These are phyloP conservation scores for Aspergillus sclerotiicarbonarius DNA, from an alignment of 495 filamentous ascomycete genomes.

Conservation along the genomic window DNA sequence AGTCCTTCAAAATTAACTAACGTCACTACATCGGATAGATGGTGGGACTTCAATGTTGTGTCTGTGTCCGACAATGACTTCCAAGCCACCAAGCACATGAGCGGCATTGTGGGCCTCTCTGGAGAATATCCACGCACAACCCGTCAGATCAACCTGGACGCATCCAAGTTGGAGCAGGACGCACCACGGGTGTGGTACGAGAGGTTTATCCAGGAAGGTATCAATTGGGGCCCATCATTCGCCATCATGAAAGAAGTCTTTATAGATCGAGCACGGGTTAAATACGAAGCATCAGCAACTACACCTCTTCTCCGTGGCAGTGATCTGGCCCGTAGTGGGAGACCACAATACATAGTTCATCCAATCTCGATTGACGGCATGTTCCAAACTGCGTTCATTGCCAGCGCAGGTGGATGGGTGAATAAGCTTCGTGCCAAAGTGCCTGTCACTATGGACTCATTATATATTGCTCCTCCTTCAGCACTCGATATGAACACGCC, in stretches of 20 bases:
- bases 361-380: constrained; percentile 6
- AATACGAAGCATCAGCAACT: background rate
- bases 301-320: background rate
- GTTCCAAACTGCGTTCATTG: background rate
- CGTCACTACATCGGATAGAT: background rate
- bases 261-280: background rate
- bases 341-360: constrained; percentile 2
- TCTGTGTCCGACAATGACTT: constrained; percentile 7
- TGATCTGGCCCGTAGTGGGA: background rate
- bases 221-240: constrained; percentile 10
- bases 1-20: background rate
- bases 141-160: background rate
- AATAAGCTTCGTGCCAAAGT: background rate
- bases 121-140: background rate
- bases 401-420: background rate
- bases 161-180: background rate
- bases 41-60: constrained; percentile 16
- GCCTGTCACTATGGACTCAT: background rate
- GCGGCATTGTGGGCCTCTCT: constrained; percentile 9
- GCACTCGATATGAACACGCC: background rate
- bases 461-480: background rate
- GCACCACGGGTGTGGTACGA: constrained; percentile 5
- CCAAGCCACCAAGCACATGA: constrained; percentile 6
- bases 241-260: constrained; percentile 6
- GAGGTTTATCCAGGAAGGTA: constrained; percentile 1